Conservation (phyloP, 345 rosid species). For the Mercurialis annua region DNA sequence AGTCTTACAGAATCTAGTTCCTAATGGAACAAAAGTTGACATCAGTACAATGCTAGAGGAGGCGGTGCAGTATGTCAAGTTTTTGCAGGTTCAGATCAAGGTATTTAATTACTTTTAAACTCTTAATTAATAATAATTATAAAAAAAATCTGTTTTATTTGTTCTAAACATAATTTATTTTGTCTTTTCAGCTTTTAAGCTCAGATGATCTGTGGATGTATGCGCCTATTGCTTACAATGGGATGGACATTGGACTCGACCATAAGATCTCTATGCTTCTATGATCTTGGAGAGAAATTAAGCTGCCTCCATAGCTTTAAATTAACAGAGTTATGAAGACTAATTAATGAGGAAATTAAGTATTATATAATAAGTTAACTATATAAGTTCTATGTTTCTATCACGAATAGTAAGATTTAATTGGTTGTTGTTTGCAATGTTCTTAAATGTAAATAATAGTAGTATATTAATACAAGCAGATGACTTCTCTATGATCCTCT, state of each 20-base stretch:
- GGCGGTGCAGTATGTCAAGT: constrained; percentile 84
- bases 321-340: no score
- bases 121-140: background rate
- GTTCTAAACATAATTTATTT: background rate
- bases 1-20: constrained; percentile 77
- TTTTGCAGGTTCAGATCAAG: constrained; percentile 89
- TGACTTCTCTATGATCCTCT: no score
- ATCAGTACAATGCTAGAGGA: constrained; percentile 97
- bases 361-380: no score
- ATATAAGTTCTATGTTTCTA: no score
- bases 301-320: background rate
- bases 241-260: constrained; percentile 72
- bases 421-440: no score
- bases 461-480: no score
- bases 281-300: constrained; percentile 15
- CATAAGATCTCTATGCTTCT: constrained; percentile 48
- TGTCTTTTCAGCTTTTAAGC: constrained; percentile 65
- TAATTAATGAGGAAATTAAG: no score
- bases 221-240: constrained; percentile 91
- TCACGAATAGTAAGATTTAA: no score
- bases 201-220: constrained; percentile 98
- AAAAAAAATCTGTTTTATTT: background rate
- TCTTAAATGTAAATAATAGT: no score
- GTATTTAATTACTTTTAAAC: constrained; percentile 22
- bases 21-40: constrained; percentile 90